Base-by-base conservation (phyloP, 805 yeast genomes). In the Lachancea lanzarotensis region DNA sequence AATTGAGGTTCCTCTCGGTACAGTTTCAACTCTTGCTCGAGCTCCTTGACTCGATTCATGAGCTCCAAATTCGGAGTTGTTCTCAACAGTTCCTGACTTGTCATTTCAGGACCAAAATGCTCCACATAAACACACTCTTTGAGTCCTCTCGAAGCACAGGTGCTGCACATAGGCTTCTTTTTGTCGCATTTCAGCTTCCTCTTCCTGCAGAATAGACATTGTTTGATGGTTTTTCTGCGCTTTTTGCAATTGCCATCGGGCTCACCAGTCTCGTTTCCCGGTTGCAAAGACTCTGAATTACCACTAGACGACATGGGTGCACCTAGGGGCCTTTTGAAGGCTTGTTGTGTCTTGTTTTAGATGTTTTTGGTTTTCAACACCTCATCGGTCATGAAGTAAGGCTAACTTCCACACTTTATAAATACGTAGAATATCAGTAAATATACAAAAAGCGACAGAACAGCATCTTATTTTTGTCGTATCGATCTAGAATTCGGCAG, bases 151-250 rank as follows among this genome's bases (percentile, higher is more conserved):
- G 59, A 48, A 10, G 56, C 40, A 52, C 81, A 76, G 38, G 69
- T 70, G 9, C 66, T 60, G 47, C 74, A 69, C 46, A 53, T 54
- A n/a, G 73, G 71, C 46, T 65, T 66, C 32, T 62, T 61, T 50
- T 76, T 77, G 53, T 79, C 83, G 61, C 85, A 79, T 65, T 79
- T 79, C 66, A 81, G 72, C 63, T 80, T 81, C 54, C 84, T 72
- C 49, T 74, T 72, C 43, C 84, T 70, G 59, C 87, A 81, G 38
- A 80, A 78, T 49, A 78, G 67, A 53, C 84, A 79, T 3, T 65
- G 55, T 36, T 56, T 54, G 35, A 61, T 59, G 15, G 49, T 45
- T 47, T 60, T 60, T 20, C 60, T 45, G 40, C 66, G 50, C 47
- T 54, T 55, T 40, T 47, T 57, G 20, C n/a, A 30, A n/a, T 16